Evolutionary conservation across 352 stramenopile species (phyloP).

Genomic region (Globisporangium canariense): DNA sequence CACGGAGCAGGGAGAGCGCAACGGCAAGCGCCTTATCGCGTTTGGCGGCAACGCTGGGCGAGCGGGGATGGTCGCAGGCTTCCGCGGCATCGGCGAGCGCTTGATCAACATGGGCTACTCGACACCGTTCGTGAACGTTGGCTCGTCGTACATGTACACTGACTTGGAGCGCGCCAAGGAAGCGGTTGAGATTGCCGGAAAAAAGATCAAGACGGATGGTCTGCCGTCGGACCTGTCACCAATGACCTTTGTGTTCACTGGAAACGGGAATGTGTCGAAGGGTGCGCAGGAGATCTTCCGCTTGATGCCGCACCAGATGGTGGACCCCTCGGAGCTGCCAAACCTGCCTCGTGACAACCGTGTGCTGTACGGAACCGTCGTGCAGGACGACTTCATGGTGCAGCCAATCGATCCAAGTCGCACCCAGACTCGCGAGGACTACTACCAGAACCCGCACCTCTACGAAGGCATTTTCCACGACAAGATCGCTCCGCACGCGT

Average conservation of each 20-base stretch:
- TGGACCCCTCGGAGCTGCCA: conserved; percentile 83
- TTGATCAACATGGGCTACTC: conserved; percentile 91
- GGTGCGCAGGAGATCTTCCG: conserved; percentile 94
- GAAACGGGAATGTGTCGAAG: conserved; percentile 92
- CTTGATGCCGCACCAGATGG: conserved; percentile 93
- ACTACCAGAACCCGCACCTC: conserved; percentile 87
- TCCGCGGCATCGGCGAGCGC: conserved; percentile 91
- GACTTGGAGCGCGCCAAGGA: conserved; percentile 88
- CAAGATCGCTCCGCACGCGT: conserved; percentile 86
- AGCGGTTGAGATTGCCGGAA: conserved; percentile 75
- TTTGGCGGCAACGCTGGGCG: conserved; percentile 94
- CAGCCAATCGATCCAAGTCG: conserved; percentile 32
- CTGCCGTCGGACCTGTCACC: conserved; percentile 72
- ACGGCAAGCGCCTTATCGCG: conserved; percentile 87
- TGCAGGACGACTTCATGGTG: conserved; percentile 75
- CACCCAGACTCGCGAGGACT: conserved; percentile 65
- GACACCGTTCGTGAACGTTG: conserved; percentile 94
- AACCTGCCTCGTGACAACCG: conserved; percentile 61
- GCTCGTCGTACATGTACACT: conserved; percentile 93
- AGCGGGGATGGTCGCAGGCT: conserved; percentile 93
- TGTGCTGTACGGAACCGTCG: conserved; percentile 77
- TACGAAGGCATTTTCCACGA: conserved; percentile 92
- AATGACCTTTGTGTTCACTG: conserved; percentile 93
- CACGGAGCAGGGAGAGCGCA: conserved; percentile 71
- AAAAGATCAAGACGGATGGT: conserved; percentile 77